Conservation (phyloP, 768 basidiomycete genomes). For the Boletus tylopilopsis region DNA sequence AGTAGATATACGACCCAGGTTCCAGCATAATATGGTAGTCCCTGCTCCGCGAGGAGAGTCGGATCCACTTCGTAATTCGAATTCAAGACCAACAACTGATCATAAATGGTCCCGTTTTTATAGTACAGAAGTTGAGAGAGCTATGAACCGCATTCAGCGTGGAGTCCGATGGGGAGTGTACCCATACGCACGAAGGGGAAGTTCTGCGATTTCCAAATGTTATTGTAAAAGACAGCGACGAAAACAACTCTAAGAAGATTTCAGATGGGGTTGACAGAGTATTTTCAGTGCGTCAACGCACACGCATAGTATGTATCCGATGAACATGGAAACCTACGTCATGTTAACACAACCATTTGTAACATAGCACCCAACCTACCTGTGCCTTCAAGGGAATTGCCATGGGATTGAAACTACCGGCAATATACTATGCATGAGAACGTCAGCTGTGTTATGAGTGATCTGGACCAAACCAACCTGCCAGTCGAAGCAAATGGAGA, state of each 20-base stretch:
- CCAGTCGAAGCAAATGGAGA: slow-evolving; percentile 63
- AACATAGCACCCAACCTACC: slow-evolving; percentile 8
- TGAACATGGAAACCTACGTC: slow-evolving; percentile 38
- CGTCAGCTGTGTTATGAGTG: neutral
- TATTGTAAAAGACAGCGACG: slow-evolving; percentile 38
- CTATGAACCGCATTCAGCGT: slow-evolving; percentile 16
- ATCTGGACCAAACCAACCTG: slow-evolving; percentile 33
- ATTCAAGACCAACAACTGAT: slow-evolving; percentile 52
- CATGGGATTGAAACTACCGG: slow-evolving; percentile 30
- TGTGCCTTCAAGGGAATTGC: slow-evolving; percentile 53
- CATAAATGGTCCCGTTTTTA: slow-evolving; percentile 48
- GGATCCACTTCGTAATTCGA: slow-evolving; percentile 49
- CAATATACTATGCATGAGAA: slow-evolving; percentile 16
- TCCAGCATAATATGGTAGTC: slow-evolving; percentile 30
- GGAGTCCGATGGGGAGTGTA: neutral
- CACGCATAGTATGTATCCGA: slow-evolving; percentile 52
- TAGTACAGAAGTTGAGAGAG: slow-evolving; percentile 49
- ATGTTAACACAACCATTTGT: neutral
- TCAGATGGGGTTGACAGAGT: neutral
- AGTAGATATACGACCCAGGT: slow-evolving; percentile 23
- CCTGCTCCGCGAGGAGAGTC: slow-evolving; percentile 43
- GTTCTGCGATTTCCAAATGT: slow-evolving; percentile 54
- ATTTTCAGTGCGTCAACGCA: slow-evolving; percentile 23
- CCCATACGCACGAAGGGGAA: slow-evolving; percentile 53
- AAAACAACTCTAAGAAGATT: slow-evolving; percentile 28